Evolutionary conservation across 768 basidiomycete genomes (phyloP), one percentile per base, ranked within the genome.

Genomic region (Pisolithus marmoratus): DNA sequence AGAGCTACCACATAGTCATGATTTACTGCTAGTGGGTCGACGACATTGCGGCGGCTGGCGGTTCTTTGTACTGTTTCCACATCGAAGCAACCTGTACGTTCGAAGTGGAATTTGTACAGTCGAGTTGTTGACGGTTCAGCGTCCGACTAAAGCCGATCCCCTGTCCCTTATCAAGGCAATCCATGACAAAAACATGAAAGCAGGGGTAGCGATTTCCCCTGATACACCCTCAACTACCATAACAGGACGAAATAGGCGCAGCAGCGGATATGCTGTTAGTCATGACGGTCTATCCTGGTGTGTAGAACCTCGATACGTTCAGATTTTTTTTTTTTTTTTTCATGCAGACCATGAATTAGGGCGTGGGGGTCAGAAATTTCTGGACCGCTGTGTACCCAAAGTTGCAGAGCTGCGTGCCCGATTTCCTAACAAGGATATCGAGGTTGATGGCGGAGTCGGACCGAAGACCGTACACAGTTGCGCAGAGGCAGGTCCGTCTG

Each of bases 391-490:
- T 64, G 83, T 98, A 24, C 84, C 88, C 57, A 97, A 99, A 73
- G 93, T 98, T 15, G 72, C 85, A 22, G 91, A 96, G 64, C 83
- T 98, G 52, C 87, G 96, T 15, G 74, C 77, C 34, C 82, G 94
- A 24, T 98, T 96, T 74, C 94, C 94, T 5, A 75, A 86, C 52
- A 96, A 90, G 69, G 91, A 98, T 64, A 97, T 99, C 54, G 92
- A 99, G 70, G 96, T 99, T 47, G 96, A 99, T 66, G 96, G 96
- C 29, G 96, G 96, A 37, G 88, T 99, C n/a, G 88, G 93, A 6
- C 88, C 90, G 5, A 87, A 86, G 58, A 98, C 93, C 3, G 79
- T 96, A 52, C 87, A 79, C 61, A 76, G 76, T 49, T 98, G 96
- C 61, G 94, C 96, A 2, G 72, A 90, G 51, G 96, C 95, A 37